A percentile compares a stretch with the other conserved stretches of the same genome.
These are phyloP conservation scores for Pneumocystis sp. DNA, from an alignment of 1,139 yeast genomes.

Conservation along the genomic window DNA sequence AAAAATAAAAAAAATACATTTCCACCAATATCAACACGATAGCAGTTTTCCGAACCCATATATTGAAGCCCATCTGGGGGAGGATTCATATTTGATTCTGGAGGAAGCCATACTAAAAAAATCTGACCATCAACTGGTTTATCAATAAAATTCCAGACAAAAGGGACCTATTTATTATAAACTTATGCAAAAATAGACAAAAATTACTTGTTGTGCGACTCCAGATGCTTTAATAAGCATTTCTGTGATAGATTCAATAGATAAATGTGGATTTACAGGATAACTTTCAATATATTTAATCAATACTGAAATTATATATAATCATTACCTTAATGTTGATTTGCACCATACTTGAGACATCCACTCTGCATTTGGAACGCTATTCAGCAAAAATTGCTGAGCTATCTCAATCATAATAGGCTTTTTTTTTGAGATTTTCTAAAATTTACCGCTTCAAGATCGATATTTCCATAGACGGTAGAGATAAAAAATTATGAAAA, in stretches of 20 bases:
- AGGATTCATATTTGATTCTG: slow-evolving; percentile 3
- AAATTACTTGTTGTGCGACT: slow-evolving; percentile 3
- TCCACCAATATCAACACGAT: slow-evolving; percentile 9
- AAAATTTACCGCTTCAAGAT: neutral
- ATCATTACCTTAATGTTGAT: neutral
- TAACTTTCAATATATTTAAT: neutral
- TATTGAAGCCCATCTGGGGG: slow-evolving; percentile 13
- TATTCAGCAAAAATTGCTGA: neutral
- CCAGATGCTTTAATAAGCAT: slow-evolving; percentile 12
- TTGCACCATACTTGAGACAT: neutral
- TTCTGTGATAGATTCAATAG: slow-evolving; percentile 11
- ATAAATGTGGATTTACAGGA: slow-evolving; percentile 5
- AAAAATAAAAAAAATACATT: neutral
- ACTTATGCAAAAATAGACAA: neutral
- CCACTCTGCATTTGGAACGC: neutral
- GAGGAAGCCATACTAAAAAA: slow-evolving; percentile 10
- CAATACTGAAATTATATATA: neutral
- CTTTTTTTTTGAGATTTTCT: neutral
- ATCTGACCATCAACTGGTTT: slow-evolving; percentile 12
- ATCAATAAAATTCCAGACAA: slow-evolving; percentile 13
- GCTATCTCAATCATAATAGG: neutral
- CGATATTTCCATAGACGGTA: neutral
- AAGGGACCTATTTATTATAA: slow-evolving; percentile 1
- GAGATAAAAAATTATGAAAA: neutral
- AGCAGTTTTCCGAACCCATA: slow-evolving; percentile 11